Evolutionary conservation across 2,329 filamentous ascomycete genomes (phyloP), one percentile per base, ranked within the genome.

Genomic region (Fusarium odoratissimum): DNA sequence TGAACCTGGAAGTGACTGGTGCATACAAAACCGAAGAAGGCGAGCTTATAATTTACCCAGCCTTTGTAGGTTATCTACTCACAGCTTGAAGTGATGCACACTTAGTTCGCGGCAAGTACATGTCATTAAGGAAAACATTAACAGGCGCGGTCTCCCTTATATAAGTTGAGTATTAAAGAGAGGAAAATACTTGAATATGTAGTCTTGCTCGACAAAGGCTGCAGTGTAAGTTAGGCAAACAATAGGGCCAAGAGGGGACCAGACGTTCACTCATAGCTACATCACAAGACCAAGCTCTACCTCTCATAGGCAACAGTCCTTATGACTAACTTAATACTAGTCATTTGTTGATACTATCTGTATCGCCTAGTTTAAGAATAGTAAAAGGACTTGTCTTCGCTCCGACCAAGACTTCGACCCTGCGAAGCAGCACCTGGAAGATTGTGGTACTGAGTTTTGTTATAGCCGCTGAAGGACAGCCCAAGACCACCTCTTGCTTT

Each of bases 261-360:
- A 38, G 10, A 52, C 3, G 38, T 25, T 52, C 33, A 52, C 23
- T 37, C 33, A 5, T 38, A 28, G 10, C 12, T 21, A 21, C 19
- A 25, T 52, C 10, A 7, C 33, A 38, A 28, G 17, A 38, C 33
- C 33, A 52, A 52, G 17, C 19, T 28, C 33, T 37, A 19, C n/a
- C 7, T 28, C 9, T 52, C 8, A 25, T 14, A 21, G 2, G 9
- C 1, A 37, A 12, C 4, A 25, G 5, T 16, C 11, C 33, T 52
- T 37, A 16, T 9, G 0, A 3, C 0, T 37, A 21, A 16, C 9
- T 25, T 21, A 1, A 12, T 11, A 14, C 23, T 28, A 5, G 8
- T 3, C 17, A 52, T 52, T 37, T 38, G 2, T 6, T 21, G 3
- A 21, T 16, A 1, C 23, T 13, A 5, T 28, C 5, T 9, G 13